These are phyloP conservation scores for Phytophthora sansomeana DNA, from an alignment of 352 stramenopile genomes.

Conservation along the genomic window DNA sequence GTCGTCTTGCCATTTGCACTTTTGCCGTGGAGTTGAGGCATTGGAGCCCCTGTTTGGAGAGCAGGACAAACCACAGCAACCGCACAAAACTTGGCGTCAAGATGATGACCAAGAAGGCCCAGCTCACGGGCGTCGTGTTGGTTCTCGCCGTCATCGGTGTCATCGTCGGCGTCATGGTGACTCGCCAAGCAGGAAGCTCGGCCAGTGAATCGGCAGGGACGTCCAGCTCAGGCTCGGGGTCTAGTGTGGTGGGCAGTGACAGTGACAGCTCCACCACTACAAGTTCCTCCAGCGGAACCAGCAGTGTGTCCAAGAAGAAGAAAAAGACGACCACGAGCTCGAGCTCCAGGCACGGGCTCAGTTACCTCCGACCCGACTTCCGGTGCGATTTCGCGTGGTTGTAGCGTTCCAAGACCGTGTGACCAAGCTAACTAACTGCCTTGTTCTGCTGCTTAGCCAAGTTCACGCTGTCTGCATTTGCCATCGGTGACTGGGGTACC, in stretches of 20 bases:
- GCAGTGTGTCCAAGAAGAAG: constrained; percentile 38
- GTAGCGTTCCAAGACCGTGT: neutral
- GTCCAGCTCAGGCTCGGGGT: constrained; percentile 25
- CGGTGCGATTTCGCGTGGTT: constrained; percentile 18
- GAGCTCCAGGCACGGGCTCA: constrained; percentile 24
- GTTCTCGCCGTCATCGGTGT: constrained; percentile 56
- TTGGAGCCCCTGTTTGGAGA: constrained; percentile 18
- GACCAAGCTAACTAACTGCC: constrained; percentile 1
- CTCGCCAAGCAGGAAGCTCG: constrained; percentile 31
- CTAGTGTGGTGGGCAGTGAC: constrained; percentile 5
- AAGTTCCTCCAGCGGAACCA: constrained; percentile 28
- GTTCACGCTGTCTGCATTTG: constrained; percentile 54
- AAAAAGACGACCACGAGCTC: constrained; percentile 34
- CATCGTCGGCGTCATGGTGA: constrained; percentile 53
- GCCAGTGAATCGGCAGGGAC: constrained; percentile 36
- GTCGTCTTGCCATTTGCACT: constrained; percentile 31
- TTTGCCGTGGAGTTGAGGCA: constrained; percentile 38
- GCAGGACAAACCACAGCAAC: constrained; percentile 28
- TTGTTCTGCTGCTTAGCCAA: constrained; percentile 29
- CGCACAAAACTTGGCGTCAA: constrained; percentile 12
- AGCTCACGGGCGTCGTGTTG: constrained; percentile 50
- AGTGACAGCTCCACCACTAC: constrained; percentile 23
- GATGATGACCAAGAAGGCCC: constrained; percentile 48
- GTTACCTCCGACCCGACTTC: constrained; percentile 68
- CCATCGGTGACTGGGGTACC: constrained; percentile 70